phyloP scores from a whole-genome alignment of 345 rosid species.

The Salix dunnii region DNA sequence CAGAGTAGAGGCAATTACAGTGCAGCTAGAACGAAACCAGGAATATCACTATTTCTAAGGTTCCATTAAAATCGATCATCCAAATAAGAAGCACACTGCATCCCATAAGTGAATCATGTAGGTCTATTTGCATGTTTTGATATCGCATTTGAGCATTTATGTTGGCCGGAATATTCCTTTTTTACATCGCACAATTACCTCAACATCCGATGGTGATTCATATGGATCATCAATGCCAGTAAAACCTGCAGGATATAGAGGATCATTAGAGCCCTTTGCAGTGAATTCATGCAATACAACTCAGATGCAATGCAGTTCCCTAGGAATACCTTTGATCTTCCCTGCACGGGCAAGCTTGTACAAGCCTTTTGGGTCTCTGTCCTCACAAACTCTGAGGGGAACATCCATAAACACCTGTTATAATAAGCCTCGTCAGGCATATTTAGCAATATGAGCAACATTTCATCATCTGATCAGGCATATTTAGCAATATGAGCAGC shows the following conservation, averaged over 20 bases:
- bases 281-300: neutral
- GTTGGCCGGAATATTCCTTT: neutral
- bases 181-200: slow-evolving; percentile 9
- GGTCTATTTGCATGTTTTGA: neutral
- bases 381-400: slow-evolving; percentile 26
- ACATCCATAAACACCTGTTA: slow-evolving; percentile 35
- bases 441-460: neutral
- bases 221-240: slow-evolving; percentile 33
- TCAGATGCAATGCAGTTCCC: neutral
- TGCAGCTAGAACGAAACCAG: neutral
- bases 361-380: slow-evolving; percentile 32
- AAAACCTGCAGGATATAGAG: slow-evolving; percentile 16
- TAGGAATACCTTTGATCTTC: slow-evolving; percentile 25
- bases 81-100: neutral
- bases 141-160: neutral
- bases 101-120: neutral
- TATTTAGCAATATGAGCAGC: neutral
- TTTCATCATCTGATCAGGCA: neutral
- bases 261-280: neutral
- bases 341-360: slow-evolving; percentile 33
- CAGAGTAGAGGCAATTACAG: neutral
- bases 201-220: slow-evolving; percentile 19
- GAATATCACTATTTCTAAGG: neutral
- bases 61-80: neutral
- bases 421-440: neutral